Percentiles rank a stretch among this genome's conserved stretches.
phyloP scores from a whole-genome alignment of 345 rosid species.

The Reutealis trisperma region DNA sequence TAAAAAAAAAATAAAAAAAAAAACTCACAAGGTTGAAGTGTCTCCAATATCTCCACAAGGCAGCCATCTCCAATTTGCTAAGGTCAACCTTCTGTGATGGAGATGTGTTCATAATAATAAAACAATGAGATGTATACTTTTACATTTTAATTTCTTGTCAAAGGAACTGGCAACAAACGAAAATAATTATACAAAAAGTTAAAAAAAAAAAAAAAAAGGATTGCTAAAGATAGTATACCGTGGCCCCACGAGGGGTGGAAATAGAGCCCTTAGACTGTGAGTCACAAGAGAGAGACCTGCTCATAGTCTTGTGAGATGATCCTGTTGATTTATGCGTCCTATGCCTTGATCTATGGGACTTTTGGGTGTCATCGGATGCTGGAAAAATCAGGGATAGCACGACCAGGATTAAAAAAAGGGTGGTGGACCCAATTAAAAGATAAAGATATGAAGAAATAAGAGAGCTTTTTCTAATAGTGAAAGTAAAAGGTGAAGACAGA shows the following conservation, averaged over 20 bases:
- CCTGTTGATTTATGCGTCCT: conserved; percentile 65
- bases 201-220: too few species aligned
- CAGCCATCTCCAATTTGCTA: conserved; percentile 86
- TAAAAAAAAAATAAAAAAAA: too few species aligned
- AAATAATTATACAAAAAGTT: not conserved
- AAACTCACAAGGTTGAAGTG: conserved; percentile 86
- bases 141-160: not conserved
- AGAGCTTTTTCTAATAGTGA: conserved; percentile 36
- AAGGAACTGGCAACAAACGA: not conserved
- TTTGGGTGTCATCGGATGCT: conserved; percentile 81
- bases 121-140: not conserved
- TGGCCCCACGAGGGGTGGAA: conserved; percentile 52
- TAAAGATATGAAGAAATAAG: conserved; percentile 25
- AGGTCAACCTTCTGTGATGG: conserved; percentile 77
- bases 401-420: conserved; percentile 29
- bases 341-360: conserved; percentile 83
- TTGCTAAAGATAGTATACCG: conserved; percentile 37
- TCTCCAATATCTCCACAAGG: conserved; percentile 82
- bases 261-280: conserved; percentile 73
- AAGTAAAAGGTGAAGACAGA: conserved; percentile 58
- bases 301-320: conserved; percentile 69
- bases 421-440: conserved; percentile 48
- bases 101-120: conserved; percentile 6
- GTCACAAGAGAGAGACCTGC: conserved; percentile 77
- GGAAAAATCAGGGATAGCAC: conserved; percentile 31